Evolutionary conservation across 225 moss, liverwort and hornwort genomes (phyloP), one percentile per base, ranked within the genome.

Genomic region (Bryoerythrophyllum caledonicum): DNA sequence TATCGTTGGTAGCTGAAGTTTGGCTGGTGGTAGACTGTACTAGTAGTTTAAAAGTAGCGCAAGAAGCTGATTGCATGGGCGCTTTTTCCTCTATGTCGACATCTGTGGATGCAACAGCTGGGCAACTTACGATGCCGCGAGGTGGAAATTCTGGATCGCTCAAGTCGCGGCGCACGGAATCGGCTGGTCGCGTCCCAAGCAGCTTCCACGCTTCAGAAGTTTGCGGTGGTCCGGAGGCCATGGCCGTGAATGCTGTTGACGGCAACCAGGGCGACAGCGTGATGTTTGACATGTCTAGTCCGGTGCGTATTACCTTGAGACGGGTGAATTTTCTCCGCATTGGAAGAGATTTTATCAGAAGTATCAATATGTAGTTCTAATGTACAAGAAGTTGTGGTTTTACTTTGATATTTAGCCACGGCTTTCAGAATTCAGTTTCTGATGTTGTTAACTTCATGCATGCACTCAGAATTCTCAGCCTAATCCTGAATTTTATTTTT

Each of bases 11-110:
- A 23, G 30, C 51, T 28, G 34, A 34, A 10, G 0, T 34, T 34
- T 62, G 27, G 51, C 10, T 25, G 15, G 16, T 10, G 0, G 34
- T 34, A 32, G 3, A 3, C 2, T 32, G 49, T 17, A 8, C n/a
- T n/a, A n/a, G n/a, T 38, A 38, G 21, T 4, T 21, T 21, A 28
- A 7, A 15, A 11, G 48, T 5, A 49, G 23, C 51, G 49, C 4
- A 51, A 51, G 49, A 62, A 16, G n/a, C n/a, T n/a, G 15, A 10
- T 51, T 15, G 6, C 11, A n/a, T 62, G 62, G 51, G 35, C 59
- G 5, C 0, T 32, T 21, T 0, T 2, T 4, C 1, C 27, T 71
- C 63, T 2, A 21, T 1, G 11, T 0, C 1, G 35, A n/a, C 11
- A 6, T 2, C 6, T 20, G 20, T 20, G 8, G 8, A 38, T 7